Conservation (phyloP, 2,329 filamentous ascomycete species). For the Cytospora schulzeri region DNA sequence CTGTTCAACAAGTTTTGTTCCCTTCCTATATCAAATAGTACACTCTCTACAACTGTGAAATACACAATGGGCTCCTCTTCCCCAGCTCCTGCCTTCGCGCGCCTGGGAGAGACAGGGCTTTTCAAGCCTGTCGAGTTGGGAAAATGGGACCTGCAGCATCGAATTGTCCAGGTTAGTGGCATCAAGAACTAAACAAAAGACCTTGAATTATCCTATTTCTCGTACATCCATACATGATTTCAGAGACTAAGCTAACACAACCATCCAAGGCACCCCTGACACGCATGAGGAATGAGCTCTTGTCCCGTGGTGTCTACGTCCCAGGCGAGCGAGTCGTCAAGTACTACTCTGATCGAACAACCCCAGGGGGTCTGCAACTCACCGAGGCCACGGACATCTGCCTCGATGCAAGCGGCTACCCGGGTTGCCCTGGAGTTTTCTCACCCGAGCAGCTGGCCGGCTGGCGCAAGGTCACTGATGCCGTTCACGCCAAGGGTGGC, state of each 20-base stretch:
- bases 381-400: constrained; percentile 39
- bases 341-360: constrained; percentile 39
- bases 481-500: constrained; percentile 60
- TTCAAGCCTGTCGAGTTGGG: constrained; percentile 42
- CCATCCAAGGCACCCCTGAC: constrained; percentile 34
- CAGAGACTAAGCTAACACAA: not conserved
- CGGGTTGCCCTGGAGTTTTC: constrained; percentile 37
- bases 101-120: constrained; percentile 35
- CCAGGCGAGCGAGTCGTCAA: constrained; percentile 35
- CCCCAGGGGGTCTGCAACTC: constrained; percentile 35
- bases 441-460: constrained; percentile 35
- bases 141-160: constrained; percentile 38
- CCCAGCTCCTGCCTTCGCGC: constrained; percentile 13
- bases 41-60: not conserved
- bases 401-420: constrained; percentile 34
- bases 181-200: no score
- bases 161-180: constrained; percentile 39
- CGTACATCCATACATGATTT: no score
- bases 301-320: constrained; percentile 39
- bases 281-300: constrained; percentile 36
- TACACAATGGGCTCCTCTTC: constrained; percentile 19
- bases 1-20: not conserved
- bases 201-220: no score
- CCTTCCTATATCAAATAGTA: not conserved
- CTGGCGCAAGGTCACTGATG: constrained; percentile 54